Base-by-base conservation (phyloP, 192 early-diverging fungal genomes). In the Dissophora globulifera region DNA sequence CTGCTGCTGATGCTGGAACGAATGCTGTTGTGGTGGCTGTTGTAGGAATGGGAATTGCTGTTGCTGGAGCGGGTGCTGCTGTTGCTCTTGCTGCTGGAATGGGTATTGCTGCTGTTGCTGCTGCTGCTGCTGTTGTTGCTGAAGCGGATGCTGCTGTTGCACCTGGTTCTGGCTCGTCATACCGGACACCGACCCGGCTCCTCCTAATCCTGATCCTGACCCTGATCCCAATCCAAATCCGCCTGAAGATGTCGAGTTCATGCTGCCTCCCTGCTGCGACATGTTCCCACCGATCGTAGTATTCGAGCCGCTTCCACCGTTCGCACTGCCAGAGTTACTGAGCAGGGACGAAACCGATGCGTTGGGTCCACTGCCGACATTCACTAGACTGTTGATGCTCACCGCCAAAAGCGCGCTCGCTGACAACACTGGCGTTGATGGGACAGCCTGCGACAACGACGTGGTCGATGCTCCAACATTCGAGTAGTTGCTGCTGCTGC, bases 361-460 rank as follows among this genome's bases (percentile, higher is more conserved):
- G 12, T 62, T 61, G 2, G 69, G 59, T 50, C 69, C 72, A 46
- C 43, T 67, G 7, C 71, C 62, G 13, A 58, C 60, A 38, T 62
- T 74, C n/a, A 25, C 49, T 20, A 69, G 48, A 47, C 22, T 69
- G 20, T 11, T 58, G 31, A 53, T 19, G 13, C 67, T 69, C 13
- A 55, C 48, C 11, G 45, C 33, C 17, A 64, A 16, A 26, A 53
- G 53, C 1, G 40, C 38, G 13, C 41, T 45, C 16, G 59, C 16
- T 38, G 35, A 13, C 13, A 38, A 13, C 35, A 35, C 5, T 40
- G 35, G 17, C 26, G 31, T 16, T 38, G 35, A 38, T 38, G 35
- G 6, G 35, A n/a, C n/a, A n/a, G n/a, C n/a, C n/a, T n/a, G n/a
- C n/a, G n/a, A n/a, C n/a, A n/a, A n/a, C n/a, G n/a, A n/a, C n/a